These are phyloP conservation scores for Cercospora nicotianae DNA, from an alignment of 2,329 filamentous ascomycete species.

Conservation along the genomic window DNA sequence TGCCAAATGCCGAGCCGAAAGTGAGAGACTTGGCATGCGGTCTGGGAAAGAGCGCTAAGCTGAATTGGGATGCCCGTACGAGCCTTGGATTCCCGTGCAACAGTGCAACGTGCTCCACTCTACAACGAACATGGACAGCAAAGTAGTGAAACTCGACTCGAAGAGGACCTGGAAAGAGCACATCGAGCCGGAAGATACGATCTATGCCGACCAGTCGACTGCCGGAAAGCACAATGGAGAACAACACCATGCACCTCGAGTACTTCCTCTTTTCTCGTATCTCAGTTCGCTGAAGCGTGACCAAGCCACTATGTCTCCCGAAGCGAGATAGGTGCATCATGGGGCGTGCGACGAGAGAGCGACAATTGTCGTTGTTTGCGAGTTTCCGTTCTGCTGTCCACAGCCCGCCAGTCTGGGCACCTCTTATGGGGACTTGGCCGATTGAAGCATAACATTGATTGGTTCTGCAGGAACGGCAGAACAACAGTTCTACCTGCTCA, in stretches of 20 bases:
- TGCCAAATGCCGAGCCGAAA: constrained; percentile 6
- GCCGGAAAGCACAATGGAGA: not conserved
- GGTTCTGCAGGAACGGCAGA: not conserved
- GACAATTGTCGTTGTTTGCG: too few species aligned
- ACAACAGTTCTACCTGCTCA: too few species aligned
- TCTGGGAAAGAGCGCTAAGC: not conserved
- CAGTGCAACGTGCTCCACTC: not conserved
- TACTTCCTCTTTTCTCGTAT: not conserved
- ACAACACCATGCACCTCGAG: too few species aligned
- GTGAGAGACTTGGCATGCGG: not conserved
- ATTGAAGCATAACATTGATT: not conserved
- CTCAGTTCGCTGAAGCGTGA: too few species aligned
- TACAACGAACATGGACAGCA: too few species aligned
- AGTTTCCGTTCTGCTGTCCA: not conserved
- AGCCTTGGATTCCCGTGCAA: not conserved
- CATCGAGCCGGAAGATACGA: too few species aligned
- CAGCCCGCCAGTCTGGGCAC: not conserved
- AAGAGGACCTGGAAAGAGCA: too few species aligned
- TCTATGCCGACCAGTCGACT: not conserved
- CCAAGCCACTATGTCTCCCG: not conserved
- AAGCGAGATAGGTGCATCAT: not conserved
- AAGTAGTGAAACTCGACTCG: too few species aligned
- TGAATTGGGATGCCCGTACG: not conserved
- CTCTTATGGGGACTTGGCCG: not conserved
- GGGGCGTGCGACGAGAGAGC: too few species aligned